Evolutionary conservation across 208 protist species (phyloP).

Genomic region (Sergeia podlipaevii): DNA sequence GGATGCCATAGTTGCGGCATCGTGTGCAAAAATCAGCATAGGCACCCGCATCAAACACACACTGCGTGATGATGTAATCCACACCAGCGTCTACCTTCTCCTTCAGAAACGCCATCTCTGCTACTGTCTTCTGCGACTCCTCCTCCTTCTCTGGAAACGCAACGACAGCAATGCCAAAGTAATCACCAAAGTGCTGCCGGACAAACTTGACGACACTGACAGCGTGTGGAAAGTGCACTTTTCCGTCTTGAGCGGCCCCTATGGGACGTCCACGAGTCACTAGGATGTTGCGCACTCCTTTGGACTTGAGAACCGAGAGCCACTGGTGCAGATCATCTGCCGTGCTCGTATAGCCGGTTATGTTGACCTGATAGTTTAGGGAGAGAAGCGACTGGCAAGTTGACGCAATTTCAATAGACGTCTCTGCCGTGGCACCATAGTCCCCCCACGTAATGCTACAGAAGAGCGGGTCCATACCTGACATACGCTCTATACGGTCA

Average conservation of each 20-base stretch:
- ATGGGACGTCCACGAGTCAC: conserved; percentile 75
- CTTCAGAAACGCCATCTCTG: conserved; percentile 81
- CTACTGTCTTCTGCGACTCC: conserved; percentile 13
- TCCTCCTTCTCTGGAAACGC: conserved; percentile 69
- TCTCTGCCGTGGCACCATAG: conserved; percentile 66
- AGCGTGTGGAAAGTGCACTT: conserved; percentile 91
- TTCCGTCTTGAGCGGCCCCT: conserved; percentile 6
- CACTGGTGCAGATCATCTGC: conserved; percentile 45
- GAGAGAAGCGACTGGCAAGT: conserved; percentile 67
- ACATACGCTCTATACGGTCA: conserved; percentile 80
- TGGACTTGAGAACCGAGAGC: conserved; percentile 59
- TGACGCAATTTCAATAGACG: conserved; percentile 74
- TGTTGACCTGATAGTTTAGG: conserved; percentile 92
- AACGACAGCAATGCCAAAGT: conserved; percentile 90
- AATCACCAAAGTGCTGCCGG: conserved; percentile 87
- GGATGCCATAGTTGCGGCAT: conserved; percentile 74
- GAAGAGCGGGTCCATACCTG: conserved; percentile 74
- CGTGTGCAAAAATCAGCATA: conserved; percentile 71
- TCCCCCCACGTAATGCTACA: conserved; percentile 94
- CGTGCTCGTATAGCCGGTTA: conserved; percentile 89
- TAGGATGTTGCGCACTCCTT: conserved; percentile 93
- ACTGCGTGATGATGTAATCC: conserved; percentile 94
- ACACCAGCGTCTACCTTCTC: conserved; percentile 93
- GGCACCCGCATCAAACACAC: conserved; percentile 88
- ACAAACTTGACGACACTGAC: conserved; percentile 91